Conservation (phyloP, 1,284 basidiomycete genomes). For the Fistulinella cinereoalba region DNA sequence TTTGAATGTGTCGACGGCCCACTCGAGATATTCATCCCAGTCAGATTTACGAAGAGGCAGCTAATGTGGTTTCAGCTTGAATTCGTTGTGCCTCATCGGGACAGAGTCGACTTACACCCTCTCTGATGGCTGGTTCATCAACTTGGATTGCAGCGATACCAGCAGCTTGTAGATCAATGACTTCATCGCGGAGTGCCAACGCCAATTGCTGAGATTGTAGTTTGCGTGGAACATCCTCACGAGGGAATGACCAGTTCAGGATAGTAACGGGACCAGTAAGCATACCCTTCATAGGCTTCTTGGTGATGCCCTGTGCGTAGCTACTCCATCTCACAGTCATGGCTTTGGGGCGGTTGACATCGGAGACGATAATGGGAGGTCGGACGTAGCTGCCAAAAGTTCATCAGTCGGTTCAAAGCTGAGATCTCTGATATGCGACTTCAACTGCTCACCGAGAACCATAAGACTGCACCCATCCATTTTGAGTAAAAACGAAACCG, state of each 20-base stretch:
- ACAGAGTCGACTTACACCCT: constrained; percentile 68
- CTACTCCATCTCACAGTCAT: constrained; percentile 98
- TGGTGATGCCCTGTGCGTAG: constrained; percentile 94
- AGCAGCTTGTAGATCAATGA: constrained; percentile 95
- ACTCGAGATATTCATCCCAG: constrained; percentile 92
- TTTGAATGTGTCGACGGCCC: constrained; percentile 98
- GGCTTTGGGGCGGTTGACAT: constrained; percentile 89
- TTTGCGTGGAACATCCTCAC: constrained; percentile 96
- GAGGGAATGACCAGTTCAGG: constrained; percentile 99
- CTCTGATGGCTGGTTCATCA: constrained; percentile 99
- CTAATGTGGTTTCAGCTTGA: constrained; percentile 36
- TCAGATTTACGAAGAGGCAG: constrained; percentile 91
- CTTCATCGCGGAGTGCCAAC: constrained; percentile 97
- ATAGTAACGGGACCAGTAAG: constrained; percentile 95
- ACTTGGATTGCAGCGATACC: constrained; percentile 99
- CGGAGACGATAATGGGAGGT: constrained; percentile 97
- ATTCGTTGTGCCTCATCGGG: too few species aligned
- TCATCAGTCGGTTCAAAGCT: constrained; percentile 17
- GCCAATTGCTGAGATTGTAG: constrained; percentile 98
- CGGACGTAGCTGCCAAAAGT: constrained; percentile 83
- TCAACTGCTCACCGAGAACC: constrained; percentile 68
- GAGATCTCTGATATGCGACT: constrained; percentile 1
- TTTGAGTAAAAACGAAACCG: constrained; percentile 98
- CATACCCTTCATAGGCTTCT: constrained; percentile 99
- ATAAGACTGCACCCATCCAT: constrained; percentile 99